Percentiles rank a stretch among this genome's conserved stretches.
Conservation (phyloP, 2,329 filamentous ascomycete genomes). For the Colletotrichum higginsianum region DNA sequence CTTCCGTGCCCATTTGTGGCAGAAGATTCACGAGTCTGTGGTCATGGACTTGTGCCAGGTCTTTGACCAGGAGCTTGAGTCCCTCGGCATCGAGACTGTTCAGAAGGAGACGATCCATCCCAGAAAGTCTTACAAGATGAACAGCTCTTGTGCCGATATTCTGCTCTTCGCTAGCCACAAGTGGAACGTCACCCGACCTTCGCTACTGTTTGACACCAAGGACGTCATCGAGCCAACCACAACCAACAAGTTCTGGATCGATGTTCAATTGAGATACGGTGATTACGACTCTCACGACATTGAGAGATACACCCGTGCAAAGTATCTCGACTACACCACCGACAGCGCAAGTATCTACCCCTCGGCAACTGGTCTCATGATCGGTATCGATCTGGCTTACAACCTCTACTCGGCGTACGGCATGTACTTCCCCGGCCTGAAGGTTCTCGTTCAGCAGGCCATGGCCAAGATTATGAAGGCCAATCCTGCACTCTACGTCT, state of each 20-base stretch:
- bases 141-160: slow-evolving; percentile 98
- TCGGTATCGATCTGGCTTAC: slow-evolving; percentile 97
- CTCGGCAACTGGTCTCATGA: slow-evolving; percentile 96
- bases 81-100: slow-evolving; percentile 95
- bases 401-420: slow-evolving; percentile 98
- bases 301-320: slow-evolving; percentile 95
- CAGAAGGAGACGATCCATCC: slow-evolving; percentile 99
- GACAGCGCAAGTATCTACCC: slow-evolving; percentile 99
- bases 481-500: slow-evolving; percentile 94
- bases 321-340: slow-evolving; percentile 98
- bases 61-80: slow-evolving; percentile 96
- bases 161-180: slow-evolving; percentile 97
- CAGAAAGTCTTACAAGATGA: slow-evolving; percentile 99
- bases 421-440: slow-evolving; percentile 98
- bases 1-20: slow-evolving; percentile 99
- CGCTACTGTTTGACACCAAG: slow-evolving; percentile 95
- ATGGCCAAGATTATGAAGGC: slow-evolving; percentile 99
- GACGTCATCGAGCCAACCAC: slow-evolving; percentile 94
- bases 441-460: slow-evolving; percentile 94
- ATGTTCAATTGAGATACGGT: slow-evolving; percentile 95
- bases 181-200: slow-evolving; percentile 97
- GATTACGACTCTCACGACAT: slow-evolving; percentile 99
- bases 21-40: slow-evolving; percentile 98
- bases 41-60: slow-evolving; percentile 99
- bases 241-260: slow-evolving; percentile 99